Evolutionary conservation across 371 early-diverging fungal species (phyloP).

Genomic region (Funneliformis caledonium): DNA sequence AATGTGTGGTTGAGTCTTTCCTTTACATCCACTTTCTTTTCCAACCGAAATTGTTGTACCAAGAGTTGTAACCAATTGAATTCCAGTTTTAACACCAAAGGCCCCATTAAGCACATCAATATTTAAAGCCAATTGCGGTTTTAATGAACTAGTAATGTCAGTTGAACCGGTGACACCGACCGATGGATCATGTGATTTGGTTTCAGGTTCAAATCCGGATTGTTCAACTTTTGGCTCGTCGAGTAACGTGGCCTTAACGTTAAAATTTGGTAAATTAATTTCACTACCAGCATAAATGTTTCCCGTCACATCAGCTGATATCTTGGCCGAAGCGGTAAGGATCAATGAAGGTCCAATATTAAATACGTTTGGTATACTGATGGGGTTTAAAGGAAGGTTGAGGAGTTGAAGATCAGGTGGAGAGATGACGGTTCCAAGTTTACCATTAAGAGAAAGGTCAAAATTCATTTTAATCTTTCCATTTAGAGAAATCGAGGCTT

Average conservation of each 20-base stretch:
- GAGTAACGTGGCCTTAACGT: not conserved
- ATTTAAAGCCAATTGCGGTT: conserved; percentile 25
- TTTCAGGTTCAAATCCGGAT: not conserved
- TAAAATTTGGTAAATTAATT: conserved; percentile 1
- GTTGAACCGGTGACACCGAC: not conserved
- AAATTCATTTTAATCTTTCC: conserved; percentile 13
- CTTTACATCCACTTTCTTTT: not conserved
- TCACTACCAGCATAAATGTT: not conserved
- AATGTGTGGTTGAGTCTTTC: not conserved
- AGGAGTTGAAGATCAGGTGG: conserved; percentile 5
- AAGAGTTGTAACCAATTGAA: not conserved
- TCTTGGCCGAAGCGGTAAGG: not conserved
- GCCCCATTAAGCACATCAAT: not conserved
- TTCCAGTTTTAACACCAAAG: not conserved
- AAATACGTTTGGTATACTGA: conserved; percentile 1
- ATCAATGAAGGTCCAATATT: conserved; percentile 19
- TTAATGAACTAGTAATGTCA: not conserved
- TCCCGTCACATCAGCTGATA: not conserved
- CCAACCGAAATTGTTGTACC: not conserved
- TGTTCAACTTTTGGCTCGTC: not conserved
- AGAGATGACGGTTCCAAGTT: not conserved
- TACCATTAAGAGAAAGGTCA: not conserved
- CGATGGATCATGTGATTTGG: not conserved
- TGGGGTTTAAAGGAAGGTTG: conserved; percentile 8
- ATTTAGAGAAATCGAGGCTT: conserved; percentile 6